Percentiles rank a stretch among this genome's conserved stretches.
phyloP scores from a whole-genome alignment of 768 basidiomycete species.

The Leucogyrophana mollusca region DNA sequence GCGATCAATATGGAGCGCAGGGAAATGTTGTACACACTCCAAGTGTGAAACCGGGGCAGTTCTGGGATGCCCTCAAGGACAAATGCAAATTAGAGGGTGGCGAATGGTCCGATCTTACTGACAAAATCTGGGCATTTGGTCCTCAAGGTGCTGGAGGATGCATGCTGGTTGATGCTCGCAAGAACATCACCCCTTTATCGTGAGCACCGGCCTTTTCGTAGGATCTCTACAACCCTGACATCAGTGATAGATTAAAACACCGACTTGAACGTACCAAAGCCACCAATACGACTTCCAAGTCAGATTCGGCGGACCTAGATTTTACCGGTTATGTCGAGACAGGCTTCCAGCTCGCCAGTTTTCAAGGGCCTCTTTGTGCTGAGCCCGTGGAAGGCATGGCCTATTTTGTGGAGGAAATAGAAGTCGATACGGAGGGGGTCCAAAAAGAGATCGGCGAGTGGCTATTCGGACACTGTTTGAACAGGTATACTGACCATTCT shows the following conservation, averaged over 20 bases:
- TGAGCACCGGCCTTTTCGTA: conserved; percentile 34
- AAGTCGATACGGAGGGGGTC: conserved; percentile 56
- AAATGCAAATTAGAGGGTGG: conserved; percentile 64
- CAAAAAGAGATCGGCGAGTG: conserved; percentile 68
- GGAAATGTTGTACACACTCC: conserved; percentile 63
- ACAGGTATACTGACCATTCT: conserved; percentile 10
- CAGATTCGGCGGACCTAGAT: conserved; percentile 41
- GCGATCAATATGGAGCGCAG: conserved; percentile 41
- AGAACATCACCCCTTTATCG: conserved; percentile 49
- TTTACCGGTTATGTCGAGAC: conserved; percentile 86
- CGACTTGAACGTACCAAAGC: conserved; percentile 41
- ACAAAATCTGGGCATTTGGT: conserved; percentile 88
- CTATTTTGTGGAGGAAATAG: conserved; percentile 81
- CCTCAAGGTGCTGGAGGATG: conserved; percentile 87
- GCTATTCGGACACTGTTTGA: conserved; percentile 3
- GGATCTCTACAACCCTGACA: conserved; percentile 5
- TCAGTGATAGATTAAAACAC: conserved; percentile 44
- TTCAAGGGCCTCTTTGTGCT: conserved; percentile 92
- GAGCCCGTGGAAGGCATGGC: conserved; percentile 94
- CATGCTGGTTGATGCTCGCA: conserved; percentile 74
- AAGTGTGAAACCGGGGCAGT: conserved; percentile 69
- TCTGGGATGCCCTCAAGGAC: conserved; percentile 70
- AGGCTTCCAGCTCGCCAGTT: conserved; percentile 92
- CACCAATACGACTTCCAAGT: conserved; percentile 31
- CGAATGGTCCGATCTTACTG: conserved; percentile 76